phyloP scores from a whole-genome alignment of 495 filamentous ascomycete species.

The Paragyromitra xinjiangensis region DNA sequence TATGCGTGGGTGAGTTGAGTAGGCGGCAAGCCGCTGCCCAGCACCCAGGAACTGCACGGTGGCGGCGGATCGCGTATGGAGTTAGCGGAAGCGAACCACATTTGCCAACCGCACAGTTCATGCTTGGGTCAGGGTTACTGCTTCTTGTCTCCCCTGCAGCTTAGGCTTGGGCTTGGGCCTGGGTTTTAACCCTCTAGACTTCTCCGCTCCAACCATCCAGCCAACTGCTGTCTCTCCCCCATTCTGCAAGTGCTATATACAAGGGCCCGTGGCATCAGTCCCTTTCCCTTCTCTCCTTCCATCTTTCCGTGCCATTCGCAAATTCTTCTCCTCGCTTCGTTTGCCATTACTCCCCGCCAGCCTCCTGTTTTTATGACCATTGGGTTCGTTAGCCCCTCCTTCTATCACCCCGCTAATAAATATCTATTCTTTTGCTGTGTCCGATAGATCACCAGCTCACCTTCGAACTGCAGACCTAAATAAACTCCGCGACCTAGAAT shows the following conservation, averaged over 20 bases:
- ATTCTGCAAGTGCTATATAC: slow-evolving; percentile 28
- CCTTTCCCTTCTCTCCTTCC: slow-evolving; percentile 23
- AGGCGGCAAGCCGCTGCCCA: neutral
- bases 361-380: slow-evolving; percentile 28
- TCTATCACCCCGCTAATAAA: slow-evolving; percentile 33
- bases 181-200: slow-evolving; percentile 33
- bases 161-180: slow-evolving; percentile 8
- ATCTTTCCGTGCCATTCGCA: slow-evolving; percentile 12
- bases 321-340: slow-evolving; percentile 16
- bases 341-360: slow-evolving; percentile 17
- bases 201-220: slow-evolving; percentile 42
- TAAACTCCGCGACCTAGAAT: slow-evolving; percentile 28
- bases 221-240: slow-evolving; percentile 23
- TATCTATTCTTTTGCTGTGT: slow-evolving; percentile 36
- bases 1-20: neutral
- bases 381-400: slow-evolving; percentile 43
- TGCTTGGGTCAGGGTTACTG: slow-evolving; percentile 25
- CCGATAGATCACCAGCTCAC: neutral
- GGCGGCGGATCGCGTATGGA: neutral
- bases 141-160: slow-evolving; percentile 22
- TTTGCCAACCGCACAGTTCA: slow-evolving; percentile 7
- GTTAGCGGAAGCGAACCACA: slow-evolving; percentile 15
- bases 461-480: slow-evolving; percentile 19
- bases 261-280: slow-evolving; percentile 47
- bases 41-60: neutral